phyloP scores from a whole-genome alignment of 441 rosid species.

The Gossypium davidsonii region DNA sequence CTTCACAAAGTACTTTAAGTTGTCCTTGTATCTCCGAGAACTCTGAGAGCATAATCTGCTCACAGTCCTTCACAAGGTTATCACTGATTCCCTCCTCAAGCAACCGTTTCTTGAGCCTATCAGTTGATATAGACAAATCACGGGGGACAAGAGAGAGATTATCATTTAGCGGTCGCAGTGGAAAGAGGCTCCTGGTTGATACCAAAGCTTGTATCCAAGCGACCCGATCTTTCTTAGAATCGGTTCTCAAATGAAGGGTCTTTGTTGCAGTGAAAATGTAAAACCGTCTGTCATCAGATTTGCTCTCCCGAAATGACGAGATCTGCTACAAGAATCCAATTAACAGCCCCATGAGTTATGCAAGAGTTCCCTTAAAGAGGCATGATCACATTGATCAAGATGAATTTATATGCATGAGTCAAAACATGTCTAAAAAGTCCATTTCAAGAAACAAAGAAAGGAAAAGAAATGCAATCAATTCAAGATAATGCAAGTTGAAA shows the following conservation, averaged over 20 bases:
- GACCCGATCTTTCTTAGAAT: slow-evolving; percentile 67
- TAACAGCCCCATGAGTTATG: background rate
- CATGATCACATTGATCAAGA: slow-evolving; percentile 7
- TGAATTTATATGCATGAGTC: slow-evolving; percentile 1
- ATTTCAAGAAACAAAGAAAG: slow-evolving; percentile 9
- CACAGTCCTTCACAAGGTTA: slow-evolving; percentile 70
- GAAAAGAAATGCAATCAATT: background rate
- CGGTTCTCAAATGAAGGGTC: slow-evolving; percentile 89
- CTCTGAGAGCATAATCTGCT: slow-evolving; percentile 80
- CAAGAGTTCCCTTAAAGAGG: background rate
- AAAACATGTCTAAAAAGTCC: background rate
- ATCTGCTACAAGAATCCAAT: slow-evolving; percentile 47
- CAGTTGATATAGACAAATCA: slow-evolving; percentile 63
- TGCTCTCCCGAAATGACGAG: slow-evolving; percentile 93
- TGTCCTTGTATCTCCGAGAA: slow-evolving; percentile 64
- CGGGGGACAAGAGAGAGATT: slow-evolving; percentile 44
- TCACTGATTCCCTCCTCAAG: slow-evolving; percentile 61
- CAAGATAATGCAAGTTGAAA: background rate
- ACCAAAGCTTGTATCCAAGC: slow-evolving; percentile 94
- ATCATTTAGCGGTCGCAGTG: slow-evolving; percentile 50
- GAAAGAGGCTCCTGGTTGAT: slow-evolving; percentile 52
- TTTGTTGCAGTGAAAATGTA: slow-evolving; percentile 88
- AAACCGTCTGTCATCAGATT: slow-evolving; percentile 81
- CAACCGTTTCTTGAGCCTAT: slow-evolving; percentile 57
- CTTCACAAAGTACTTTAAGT: slow-evolving; percentile 57